phyloP scores from a whole-genome alignment of 805 yeast species.

The Kazachstania psychrophila region DNA sequence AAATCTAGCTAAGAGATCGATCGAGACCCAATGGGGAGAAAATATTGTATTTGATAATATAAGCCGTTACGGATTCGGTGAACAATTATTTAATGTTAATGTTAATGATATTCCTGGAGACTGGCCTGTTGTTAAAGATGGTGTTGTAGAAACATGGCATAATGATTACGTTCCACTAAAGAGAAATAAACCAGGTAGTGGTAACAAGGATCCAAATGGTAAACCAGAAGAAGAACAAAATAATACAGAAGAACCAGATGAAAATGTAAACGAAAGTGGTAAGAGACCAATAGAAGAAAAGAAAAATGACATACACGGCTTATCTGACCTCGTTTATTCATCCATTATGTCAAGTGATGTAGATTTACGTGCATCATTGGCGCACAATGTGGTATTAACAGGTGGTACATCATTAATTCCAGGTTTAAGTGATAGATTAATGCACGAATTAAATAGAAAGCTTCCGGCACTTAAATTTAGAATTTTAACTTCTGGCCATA shows the following conservation, averaged over 20 bases:
- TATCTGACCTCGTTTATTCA: slow-evolving; percentile 55
- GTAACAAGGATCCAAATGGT: slow-evolving; percentile 20
- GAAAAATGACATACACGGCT: slow-evolving; percentile 32
- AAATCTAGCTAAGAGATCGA: slow-evolving; percentile 35
- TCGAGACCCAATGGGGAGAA: slow-evolving; percentile 74
- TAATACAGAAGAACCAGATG: slow-evolving; percentile 15
- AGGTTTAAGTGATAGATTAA: slow-evolving; percentile 68
- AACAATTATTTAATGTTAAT: slow-evolving; percentile 61
- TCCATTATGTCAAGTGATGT: slow-evolving; percentile 54
- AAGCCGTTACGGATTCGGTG: slow-evolving; percentile 52
- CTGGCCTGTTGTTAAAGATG: slow-evolving; percentile 37
- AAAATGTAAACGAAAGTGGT: slow-evolving; percentile 21
- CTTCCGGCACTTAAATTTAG: slow-evolving; percentile 84
- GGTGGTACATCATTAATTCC: slow-evolving; percentile 79
- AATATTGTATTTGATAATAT: slow-evolving; percentile 50
- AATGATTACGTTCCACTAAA: slow-evolving; percentile 71
- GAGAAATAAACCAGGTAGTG: slow-evolving; percentile 35
- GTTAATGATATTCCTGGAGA: slow-evolving; percentile 33
- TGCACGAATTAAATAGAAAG: slow-evolving; percentile 54
- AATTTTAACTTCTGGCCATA: slow-evolving; percentile 70
- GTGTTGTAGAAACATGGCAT: slow-evolving; percentile 43
- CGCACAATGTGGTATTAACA: slow-evolving; percentile 79
- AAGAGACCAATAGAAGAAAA: slow-evolving; percentile 22
- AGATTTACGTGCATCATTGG: slow-evolving; percentile 74
- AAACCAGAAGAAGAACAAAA: slow-evolving; percentile 22